Conservation (phyloP, 2,329 filamentous ascomycete species). For the Trichoderma sp. region DNA sequence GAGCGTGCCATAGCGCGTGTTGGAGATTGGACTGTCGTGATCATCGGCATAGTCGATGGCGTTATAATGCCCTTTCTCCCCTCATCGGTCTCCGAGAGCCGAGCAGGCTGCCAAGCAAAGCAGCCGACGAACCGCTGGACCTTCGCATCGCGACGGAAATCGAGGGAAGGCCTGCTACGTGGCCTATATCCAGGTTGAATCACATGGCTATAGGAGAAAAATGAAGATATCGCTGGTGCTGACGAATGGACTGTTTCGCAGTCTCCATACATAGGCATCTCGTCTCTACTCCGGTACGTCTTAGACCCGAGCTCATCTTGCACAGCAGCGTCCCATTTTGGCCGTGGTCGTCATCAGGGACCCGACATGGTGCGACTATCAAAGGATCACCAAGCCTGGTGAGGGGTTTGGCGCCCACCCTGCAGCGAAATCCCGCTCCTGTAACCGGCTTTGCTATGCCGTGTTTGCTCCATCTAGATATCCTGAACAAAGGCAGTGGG, state of each 20-base stretch:
- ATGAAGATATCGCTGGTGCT: neutral
- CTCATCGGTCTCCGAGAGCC: constrained; percentile 17
- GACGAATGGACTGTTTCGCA: neutral
- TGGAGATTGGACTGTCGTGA: neutral
- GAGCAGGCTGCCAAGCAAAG: neutral
- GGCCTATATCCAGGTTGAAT: neutral
- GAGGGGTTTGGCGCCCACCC: neutral
- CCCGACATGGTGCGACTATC: constrained; percentile 4
- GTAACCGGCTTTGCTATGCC: constrained; percentile 1
- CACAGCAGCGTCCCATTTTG: neutral
- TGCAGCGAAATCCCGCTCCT: constrained; percentile 1
- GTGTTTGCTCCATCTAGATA: neutral
- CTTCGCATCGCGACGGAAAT: neutral
- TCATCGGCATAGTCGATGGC: constrained; percentile 1
- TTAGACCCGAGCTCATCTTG: neutral
- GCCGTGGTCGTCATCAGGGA: neutral
- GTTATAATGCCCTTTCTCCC: neutral
- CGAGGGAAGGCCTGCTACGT: neutral
- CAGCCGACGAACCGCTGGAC: neutral
- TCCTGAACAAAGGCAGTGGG: neutral
- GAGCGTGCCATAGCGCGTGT: neutral
- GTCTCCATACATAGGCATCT: neutral
- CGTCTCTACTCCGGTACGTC: neutral
- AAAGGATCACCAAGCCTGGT: neutral
- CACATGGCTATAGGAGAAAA: neutral